Evolutionary conservation across 768 basidiomycete genomes (phyloP).

Genomic region (Pulveroboletus sp.): DNA sequence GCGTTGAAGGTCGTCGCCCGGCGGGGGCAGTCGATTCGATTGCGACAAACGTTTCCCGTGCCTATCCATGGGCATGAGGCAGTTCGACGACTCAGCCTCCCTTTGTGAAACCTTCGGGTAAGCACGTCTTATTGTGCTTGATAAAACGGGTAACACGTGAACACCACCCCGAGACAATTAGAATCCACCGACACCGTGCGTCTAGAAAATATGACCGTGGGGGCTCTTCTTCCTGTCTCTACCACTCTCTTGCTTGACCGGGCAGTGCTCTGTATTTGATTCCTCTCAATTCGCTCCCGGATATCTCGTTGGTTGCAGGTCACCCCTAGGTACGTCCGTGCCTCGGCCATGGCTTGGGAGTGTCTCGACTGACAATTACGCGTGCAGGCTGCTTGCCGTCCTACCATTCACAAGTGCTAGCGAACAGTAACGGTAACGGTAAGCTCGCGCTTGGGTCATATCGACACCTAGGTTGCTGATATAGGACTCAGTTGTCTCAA

Average conservation of each 20-base stretch:
- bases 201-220: constrained; percentile 15
- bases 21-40: neutral
- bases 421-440: neutral
- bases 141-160: constrained; percentile 17
- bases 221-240: neutral
- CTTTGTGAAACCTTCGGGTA: constrained; percentile 4
- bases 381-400: neutral
- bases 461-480: constrained; percentile 5
- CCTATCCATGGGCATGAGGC: neutral
- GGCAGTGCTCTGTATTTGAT: too few relatives aligned
- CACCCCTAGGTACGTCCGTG: neutral
- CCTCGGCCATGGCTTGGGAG: neutral
- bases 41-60: neutral
- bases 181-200: neutral
- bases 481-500: neutral
- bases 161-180: constrained; percentile 21
- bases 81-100: neutral
- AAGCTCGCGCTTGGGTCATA: neutral
- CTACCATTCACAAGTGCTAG: neutral
- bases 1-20: too few relatives aligned
- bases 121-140: constrained; percentile 23
- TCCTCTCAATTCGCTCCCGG: neutral
- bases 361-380: neutral
- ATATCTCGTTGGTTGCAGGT: neutral
- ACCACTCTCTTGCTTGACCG: neutral